These are phyloP conservation scores for Pistacia atlantica DNA, from an alignment of 345 rosid genomes.

Conservation along the genomic window DNA sequence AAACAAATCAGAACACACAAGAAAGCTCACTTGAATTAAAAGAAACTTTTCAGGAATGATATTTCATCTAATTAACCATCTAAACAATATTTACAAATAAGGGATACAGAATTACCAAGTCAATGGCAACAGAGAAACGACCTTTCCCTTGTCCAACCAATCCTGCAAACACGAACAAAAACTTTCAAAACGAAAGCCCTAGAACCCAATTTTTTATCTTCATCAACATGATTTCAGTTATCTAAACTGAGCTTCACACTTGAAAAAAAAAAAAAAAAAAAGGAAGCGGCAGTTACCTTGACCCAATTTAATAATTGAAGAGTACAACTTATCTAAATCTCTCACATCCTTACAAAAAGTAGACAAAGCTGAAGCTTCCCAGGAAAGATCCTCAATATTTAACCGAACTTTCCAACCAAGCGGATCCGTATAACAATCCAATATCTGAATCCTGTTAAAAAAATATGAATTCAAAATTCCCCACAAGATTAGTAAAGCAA, in stretches of 20 bases:
- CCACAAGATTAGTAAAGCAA: conserved; percentile 7
- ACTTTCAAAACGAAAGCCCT: background rate
- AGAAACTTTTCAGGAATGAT: background rate
- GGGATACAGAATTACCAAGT: conserved; percentile 55
- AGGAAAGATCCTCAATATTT: conserved; percentile 21
- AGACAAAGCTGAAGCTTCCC: conserved; percentile 34
- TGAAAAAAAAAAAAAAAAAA: conserved; percentile 1
- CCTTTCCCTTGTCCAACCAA: conserved; percentile 61
- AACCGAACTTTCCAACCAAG: conserved; percentile 71
- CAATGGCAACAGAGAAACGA: conserved; percentile 75
- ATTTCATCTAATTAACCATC: background rate
- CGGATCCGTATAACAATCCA: conserved; percentile 93
- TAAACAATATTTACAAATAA: conserved; percentile 12
- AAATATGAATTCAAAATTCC: background rate
- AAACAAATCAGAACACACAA: background rate
- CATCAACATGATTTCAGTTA: background rate
- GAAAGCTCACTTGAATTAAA: background rate
- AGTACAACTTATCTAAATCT: conserved; percentile 55
- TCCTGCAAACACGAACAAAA: conserved; percentile 46
- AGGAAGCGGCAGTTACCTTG: conserved; percentile 43
- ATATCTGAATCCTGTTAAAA: conserved; percentile 59
- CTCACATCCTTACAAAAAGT: conserved; percentile 54
- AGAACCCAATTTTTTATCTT: background rate
- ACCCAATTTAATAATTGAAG: conserved; percentile 66
- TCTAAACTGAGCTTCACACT: background rate